Base-by-base conservation (phyloP, 2,329 filamentous ascomycete species). In the Aspergillus aculeatinus region DNA sequence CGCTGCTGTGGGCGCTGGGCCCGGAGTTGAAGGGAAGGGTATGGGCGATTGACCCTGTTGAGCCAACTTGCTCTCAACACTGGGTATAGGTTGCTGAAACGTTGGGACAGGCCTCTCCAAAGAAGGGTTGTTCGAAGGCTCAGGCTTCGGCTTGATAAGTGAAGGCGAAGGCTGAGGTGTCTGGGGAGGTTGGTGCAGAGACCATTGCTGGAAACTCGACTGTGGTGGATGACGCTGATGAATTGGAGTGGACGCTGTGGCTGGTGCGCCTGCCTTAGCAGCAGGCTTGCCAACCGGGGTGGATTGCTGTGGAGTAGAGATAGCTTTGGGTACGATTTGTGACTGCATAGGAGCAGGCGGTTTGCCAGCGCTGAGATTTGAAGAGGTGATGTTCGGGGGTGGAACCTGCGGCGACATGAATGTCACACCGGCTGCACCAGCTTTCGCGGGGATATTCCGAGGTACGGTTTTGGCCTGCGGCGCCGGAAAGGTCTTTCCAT, bases 141-240 rank as follows among this genome's bases (percentile, higher is more conserved):
- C 68, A 47, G 54, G 57, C 54, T 59, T 64, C 35, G 54, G 57
- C 52, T 59, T 64, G 33, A 57, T 63, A 25, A 67, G 60, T 19
- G 72, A 65, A 23, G 65, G 51, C 25, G 67, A 63, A 14, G 69
- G 62, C 42, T 71, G 70, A 50, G 71, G 68, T 11, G 71, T 72
- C 51, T 74, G 72, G 35, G 71, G 70, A 35, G 68, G 62, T 56
- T 66, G 65, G 54, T 75, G 71, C 7, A 74, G 65, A 31, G 74
- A 65, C 75, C 74, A 76, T 63, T 77, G 74, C 57, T 75, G 74
- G 60, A 75, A 74, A 54, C 67, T 74, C 44, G 71, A 63, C 51
- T 75, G 72, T 2, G 66, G 70, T 48, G 66, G 65, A 9, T 61
- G 67, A 50, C 65, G 68, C 54, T 67, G 67, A 57, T 66, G 61